phyloP scores from a whole-genome alignment of 306 rosid genomes.

The Senna tora region DNA sequence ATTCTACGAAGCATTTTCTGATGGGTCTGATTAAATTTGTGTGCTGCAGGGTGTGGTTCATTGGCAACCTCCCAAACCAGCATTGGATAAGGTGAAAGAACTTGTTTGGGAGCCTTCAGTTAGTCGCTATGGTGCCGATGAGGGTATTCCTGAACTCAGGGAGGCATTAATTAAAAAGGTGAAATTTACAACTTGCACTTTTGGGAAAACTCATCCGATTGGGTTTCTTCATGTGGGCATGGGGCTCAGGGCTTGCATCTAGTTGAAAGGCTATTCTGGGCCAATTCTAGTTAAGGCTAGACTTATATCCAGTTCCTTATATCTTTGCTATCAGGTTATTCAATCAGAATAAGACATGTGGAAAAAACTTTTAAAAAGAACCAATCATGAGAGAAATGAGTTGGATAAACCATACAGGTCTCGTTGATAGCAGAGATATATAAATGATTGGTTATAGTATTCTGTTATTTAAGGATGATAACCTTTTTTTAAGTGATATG shows the following conservation, averaged over 20 bases:
- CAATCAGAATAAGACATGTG: too few species aligned
- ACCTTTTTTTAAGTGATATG: not conserved
- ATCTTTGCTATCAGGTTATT: too few species aligned
- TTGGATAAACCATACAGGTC: too few species aligned
- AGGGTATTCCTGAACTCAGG: conserved; percentile 90
- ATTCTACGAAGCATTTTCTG: not conserved
- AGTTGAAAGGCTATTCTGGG: not conserved
- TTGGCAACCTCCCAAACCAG: conserved; percentile 94
- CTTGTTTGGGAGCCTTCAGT: conserved; percentile 72
- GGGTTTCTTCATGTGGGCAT: conserved; percentile 6
- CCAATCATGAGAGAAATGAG: too few species aligned
- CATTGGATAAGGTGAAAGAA: conserved; percentile 78
- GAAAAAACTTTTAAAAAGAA: too few species aligned
- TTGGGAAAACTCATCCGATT: conserved; percentile 6
- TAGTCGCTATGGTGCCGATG: conserved; percentile 78
- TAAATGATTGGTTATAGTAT: not conserved
- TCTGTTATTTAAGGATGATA: conserved; percentile 17
- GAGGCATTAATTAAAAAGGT: conserved; percentile 76
- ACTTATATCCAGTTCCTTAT: too few species aligned
- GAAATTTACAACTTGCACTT: conserved; percentile 24
- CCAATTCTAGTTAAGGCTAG: conserved; percentile 4
- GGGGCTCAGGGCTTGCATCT: not conserved
- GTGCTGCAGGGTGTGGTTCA: conserved; percentile 82
- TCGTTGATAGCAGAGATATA: too few species aligned
- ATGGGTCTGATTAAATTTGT: conserved; percentile 8